Base-by-base conservation (phyloP, 2,329 filamentous ascomycete genomes). In the Xylaria sp. region DNA sequence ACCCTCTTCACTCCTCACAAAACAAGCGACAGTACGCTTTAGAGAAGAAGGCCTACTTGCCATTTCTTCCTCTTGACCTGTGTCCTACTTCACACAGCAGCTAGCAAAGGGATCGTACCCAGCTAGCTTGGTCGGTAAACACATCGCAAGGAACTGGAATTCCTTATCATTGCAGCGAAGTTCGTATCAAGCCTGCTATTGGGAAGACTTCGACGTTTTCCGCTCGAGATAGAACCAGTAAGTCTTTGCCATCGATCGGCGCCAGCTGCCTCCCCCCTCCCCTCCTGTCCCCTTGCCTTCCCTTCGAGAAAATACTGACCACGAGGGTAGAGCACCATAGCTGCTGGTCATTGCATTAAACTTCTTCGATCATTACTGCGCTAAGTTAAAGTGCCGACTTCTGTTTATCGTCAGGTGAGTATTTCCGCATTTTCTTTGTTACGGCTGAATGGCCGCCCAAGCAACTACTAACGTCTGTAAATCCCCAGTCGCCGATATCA, bases 401-500 rank as follows among this genome's bases (percentile, higher is more conserved):
- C 10, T 16, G 18, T 46, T 39, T n/a, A 47, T 37, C 16, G 62
- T 23, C n/a, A 50, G 59, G 57, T 63, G 57, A 59, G 51, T 35
- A 34, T 23, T 55, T 49, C n/a, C 6, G 5, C 4, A 16, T 18
- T 52, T 9, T 19, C 52, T 9, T 23, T 49, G 16, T 9, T 47
- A 30, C 1, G 1, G 10, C 2, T 13, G 13, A 30, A 30, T 3
- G 23, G 23, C 23, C 5, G 39, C 51, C n/a, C 30, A 10, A 16
- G 48, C 11, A 39, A 42, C 57, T 59, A 48, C 59, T 16, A 18
- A 39, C 30, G 2, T 10, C n/a, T 18, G 6, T 18, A 42, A 42
- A 37, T n/a, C 44, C 6, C 18, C 52, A 59, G 57, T 30, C 23
- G 42, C 47, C 30, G 10, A 54, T 34, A 57, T 7, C 11, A 35